Base-by-base conservation (phyloP, 768 basidiomycete species). In the Galerina sulciceps region DNA sequence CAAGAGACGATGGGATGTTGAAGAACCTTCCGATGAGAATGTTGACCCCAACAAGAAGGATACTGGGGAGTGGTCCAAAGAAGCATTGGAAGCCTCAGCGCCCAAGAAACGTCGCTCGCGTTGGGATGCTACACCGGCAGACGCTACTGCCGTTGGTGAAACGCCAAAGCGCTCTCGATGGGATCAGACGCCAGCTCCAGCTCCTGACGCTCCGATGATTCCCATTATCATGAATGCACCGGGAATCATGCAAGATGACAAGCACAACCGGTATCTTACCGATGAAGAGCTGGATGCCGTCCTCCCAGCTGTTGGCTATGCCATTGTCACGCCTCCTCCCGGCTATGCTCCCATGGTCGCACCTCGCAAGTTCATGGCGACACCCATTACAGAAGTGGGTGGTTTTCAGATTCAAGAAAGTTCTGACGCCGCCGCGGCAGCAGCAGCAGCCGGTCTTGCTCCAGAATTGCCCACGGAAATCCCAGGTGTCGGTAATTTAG, bases 381-480 rank as follows among this genome's bases (percentile, higher is more conserved):
- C 83, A 14, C 77, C 81, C 22, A 71, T 83, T 31, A 79, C 79
- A 10, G 81, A 84, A 46, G 82, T 87, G 42, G 88, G 89, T 61
- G 96, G 96, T 42, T 99, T 99, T 81, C 95, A 98, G 62, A 96
- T 97, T 55, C 94, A 97, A 75, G 96, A 98, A 61, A 87, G 96
- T 58, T 93, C 94, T 10, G 94, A 96, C 66, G 91, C 91, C 14
- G 92, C 91, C 18, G 90, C 94, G 6, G 81, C 85, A 0, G 93
- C 93, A 0, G 95, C 94, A 0, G 94, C 94, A 0, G 93, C 94
- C 0, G 95, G 96, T 46, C 88, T 96, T 47, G 92, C 91, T 18
- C 91, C 92, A 6, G 96, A 99, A 66, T 75, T 96, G 6, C 96
- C 96, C 8, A 98, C 96, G 3, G 96, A 99, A 71, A 99, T 99